These are phyloP conservation scores for Sporisorium reilianum DNA, from an alignment of 1,284 basidiomycete genomes.

Conservation along the genomic window DNA sequence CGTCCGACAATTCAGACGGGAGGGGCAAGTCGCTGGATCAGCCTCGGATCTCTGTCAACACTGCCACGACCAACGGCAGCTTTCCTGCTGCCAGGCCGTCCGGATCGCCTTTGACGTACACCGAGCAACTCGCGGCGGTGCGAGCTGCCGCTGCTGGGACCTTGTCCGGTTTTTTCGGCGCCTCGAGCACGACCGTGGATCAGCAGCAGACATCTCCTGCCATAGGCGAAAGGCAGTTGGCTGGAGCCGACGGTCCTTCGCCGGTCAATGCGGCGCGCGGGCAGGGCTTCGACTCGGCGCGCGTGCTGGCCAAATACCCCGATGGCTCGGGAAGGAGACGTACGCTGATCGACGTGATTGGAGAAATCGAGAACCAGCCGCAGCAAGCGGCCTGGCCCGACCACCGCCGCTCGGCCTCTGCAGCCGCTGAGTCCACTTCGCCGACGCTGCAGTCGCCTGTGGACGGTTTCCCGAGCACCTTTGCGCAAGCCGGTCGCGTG, in stretches of 20 bases:
- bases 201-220: slow-evolving; percentile 22
- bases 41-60: slow-evolving; percentile 22
- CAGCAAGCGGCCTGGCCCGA: slow-evolving; percentile 15
- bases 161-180: slow-evolving; percentile 36
- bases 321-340: slow-evolving; percentile 22
- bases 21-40: slow-evolving; percentile 29
- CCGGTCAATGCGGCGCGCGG: slow-evolving; percentile 31
- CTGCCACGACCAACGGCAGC: slow-evolving; percentile 11
- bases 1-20: slow-evolving; percentile 14
- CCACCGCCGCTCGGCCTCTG: slow-evolving; percentile 32
- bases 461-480: slow-evolving; percentile 19
- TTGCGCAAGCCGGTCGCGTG: slow-evolving; percentile 11
- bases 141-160: slow-evolving; percentile 44
- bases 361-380: slow-evolving; percentile 35
- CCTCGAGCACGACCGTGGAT: slow-evolving; percentile 26
- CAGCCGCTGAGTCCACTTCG: slow-evolving; percentile 19
- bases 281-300: slow-evolving; percentile 44
- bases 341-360: slow-evolving; percentile 48
- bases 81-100: slow-evolving; percentile 30
- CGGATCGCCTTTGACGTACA: slow-evolving; percentile 34
- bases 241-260: slow-evolving; percentile 29
- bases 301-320: slow-evolving; percentile 26
- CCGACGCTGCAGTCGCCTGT: slow-evolving; percentile 11
- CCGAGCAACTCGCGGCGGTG: slow-evolving; percentile 44
- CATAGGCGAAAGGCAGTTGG: slow-evolving; percentile 5